A percentile compares a stretch with the other conserved stretches of the same genome.
Evolutionary conservation across 345 rosid genomes (phyloP).

Genomic region (Garcia nutans): DNA sequence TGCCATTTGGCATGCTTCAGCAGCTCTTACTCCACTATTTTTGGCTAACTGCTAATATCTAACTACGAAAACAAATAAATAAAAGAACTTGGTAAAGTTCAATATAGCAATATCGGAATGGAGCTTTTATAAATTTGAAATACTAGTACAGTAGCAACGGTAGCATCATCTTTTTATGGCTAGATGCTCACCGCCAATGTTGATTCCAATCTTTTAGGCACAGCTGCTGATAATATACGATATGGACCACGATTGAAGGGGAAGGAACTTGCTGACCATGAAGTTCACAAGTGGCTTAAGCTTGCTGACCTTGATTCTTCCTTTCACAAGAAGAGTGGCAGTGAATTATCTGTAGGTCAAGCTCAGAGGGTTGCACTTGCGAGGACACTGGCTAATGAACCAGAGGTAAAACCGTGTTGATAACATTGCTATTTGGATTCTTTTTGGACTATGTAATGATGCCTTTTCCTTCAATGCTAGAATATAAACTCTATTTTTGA

Average conservation of each 20-base stretch:
- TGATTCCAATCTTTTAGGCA: constrained; percentile 41
- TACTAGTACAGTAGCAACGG: too few relatives aligned
- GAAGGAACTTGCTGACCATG: constrained; percentile 51
- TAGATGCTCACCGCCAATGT: background rate
- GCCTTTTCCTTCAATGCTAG: background rate
- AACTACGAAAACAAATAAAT: too few relatives aligned
- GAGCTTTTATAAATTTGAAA: too few relatives aligned
- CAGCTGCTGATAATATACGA: constrained; percentile 72
- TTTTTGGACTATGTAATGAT: background rate
- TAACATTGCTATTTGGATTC: background rate
- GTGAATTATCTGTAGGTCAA: constrained; percentile 79
- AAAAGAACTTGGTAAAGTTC: too few relatives aligned
- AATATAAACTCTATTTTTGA: background rate
- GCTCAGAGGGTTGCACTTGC: constrained; percentile 96
- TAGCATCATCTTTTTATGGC: too few relatives aligned
- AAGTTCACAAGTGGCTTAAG: constrained; percentile 52
- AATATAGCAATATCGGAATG: too few relatives aligned
- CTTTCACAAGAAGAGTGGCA: constrained; percentile 46
- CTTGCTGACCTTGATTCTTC: constrained; percentile 79
- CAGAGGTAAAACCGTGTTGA: constrained; percentile 43
- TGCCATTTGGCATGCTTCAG: too few relatives aligned
- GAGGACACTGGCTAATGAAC: constrained; percentile 81
- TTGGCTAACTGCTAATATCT: too few relatives aligned
- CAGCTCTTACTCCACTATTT: too few relatives aligned
- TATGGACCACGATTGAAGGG: constrained; percentile 81